Percentiles rank a stretch among this genome's conserved stretches.
Conservation (phyloP, 148 eudicot species). For the Persicaria tinctoria region DNA sequence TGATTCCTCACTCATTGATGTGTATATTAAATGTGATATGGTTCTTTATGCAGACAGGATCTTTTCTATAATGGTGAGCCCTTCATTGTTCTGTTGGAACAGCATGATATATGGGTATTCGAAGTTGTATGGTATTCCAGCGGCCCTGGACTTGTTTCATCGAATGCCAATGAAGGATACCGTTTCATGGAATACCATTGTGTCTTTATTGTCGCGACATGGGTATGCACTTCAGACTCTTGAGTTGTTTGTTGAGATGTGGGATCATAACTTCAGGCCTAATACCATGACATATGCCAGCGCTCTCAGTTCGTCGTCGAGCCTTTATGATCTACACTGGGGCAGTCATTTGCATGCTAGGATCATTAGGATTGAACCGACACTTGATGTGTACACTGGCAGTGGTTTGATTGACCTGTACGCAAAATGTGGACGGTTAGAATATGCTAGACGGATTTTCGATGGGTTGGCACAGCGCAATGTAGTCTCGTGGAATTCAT, state of each 20-base stretch:
- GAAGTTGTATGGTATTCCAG: constrained; percentile 15
- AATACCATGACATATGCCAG: constrained; percentile 39
- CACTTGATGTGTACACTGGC: constrained; percentile 26
- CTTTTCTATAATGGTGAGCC: constrained; percentile 16
- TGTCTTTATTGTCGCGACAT: constrained; percentile 28
- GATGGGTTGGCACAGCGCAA: constrained; percentile 18
- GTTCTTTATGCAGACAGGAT: constrained; percentile 24
- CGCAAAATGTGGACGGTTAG: constrained; percentile 31
- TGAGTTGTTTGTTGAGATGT: constrained; percentile 33
- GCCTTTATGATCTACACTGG: constrained; percentile 23
- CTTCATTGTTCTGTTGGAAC: constrained; percentile 34
- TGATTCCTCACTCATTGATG: constrained; percentile 28
- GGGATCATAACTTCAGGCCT: constrained; percentile 22
- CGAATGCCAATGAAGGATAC: constrained; percentile 25
- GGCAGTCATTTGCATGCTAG: constrained; percentile 39
- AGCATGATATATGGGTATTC: constrained; percentile 35
- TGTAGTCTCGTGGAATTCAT: constrained; percentile 34
- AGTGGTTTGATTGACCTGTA: constrained; percentile 35
- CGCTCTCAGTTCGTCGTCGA: constrained; percentile 29
- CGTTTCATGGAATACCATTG: constrained; percentile 37
- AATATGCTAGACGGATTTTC: constrained; percentile 26
- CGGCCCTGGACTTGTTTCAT: constrained; percentile 27
- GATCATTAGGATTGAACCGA: constrained; percentile 23
- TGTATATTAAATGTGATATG: constrained; percentile 29
- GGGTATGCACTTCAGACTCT: constrained; percentile 20